Base-by-base conservation (phyloP, 169 alveolate species). In the Plasmodium billcollinsi region DNA sequence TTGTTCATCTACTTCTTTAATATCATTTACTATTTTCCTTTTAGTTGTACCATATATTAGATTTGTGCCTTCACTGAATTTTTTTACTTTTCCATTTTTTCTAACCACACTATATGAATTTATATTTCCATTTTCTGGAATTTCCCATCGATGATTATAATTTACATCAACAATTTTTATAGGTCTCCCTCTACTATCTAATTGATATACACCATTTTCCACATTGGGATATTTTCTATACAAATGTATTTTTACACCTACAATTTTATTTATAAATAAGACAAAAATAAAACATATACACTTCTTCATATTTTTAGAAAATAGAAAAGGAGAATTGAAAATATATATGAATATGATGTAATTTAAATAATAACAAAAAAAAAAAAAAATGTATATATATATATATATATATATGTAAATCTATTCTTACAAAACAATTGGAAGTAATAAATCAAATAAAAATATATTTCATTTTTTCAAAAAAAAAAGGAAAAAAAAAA, bases 61-160 rank as follows among this genome's bases (percentile, higher is more conserved):
- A 70, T 78, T 78, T 65, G 89, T 78, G 11, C 89, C 89, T 78
- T 78, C 89, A 70, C 89, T 78, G 67, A 78, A 78, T 71, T 78
- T 78, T 78, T 78, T 78, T 15, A 63, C 76, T 70, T 39, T 65
- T 47, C 89, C 89, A 78, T 78, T 78, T 50, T 78, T 78, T 78
- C 54, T 63, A 78, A 78, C 89, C 50, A 78, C 89, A 20, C 76
- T 39, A 56, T 78, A 78, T 49, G 89, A 65, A 49, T 78, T 78
- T 47, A 78, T 70, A 24, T 45, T 52, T n/a, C 89, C 89, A 67
- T 58, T 58, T 70, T 78, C 50, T 47, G 89, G 89, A 8, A 78
- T 49, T 78, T 78, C 89, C 89, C 89, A 78, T 71, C 50, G 59
- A 50, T 78, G 89, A 21, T 66, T 52, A 59, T 78, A 78, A 65